Conservation (phyloP, 2,329 filamentous ascomycete species). For the Penicillium sumatraense region DNA sequence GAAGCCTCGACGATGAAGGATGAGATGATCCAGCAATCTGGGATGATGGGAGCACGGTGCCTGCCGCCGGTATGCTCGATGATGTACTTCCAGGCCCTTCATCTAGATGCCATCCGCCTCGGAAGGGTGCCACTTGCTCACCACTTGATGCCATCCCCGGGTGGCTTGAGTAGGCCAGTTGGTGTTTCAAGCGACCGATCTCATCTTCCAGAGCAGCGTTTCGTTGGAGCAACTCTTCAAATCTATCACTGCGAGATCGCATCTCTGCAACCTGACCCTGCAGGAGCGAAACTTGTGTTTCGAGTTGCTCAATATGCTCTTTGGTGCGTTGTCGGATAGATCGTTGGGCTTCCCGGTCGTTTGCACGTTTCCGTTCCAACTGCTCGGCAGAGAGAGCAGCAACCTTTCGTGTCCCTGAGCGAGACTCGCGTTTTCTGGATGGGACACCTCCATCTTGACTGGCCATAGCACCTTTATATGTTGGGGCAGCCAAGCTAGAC, state of each 20-base stretch:
- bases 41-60: constrained; percentile 25
- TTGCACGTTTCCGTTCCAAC: constrained; percentile 63
- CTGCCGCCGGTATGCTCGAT: constrained; percentile 16
- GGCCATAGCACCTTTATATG: constrained; percentile 22
- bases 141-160: constrained; percentile 23
- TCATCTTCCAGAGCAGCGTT: constrained; percentile 61
- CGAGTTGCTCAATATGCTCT: constrained; percentile 63
- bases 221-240: constrained; percentile 56
- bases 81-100: constrained; percentile 20
- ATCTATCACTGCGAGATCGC: constrained; percentile 54
- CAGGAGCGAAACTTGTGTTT: constrained; percentile 44
- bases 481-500: neutral
- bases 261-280: constrained; percentile 52
- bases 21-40: constrained; percentile 28
- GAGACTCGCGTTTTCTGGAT: constrained; percentile 47
- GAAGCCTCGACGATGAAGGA: constrained; percentile 19
- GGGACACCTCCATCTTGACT: constrained; percentile 27
- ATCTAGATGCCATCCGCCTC: constrained; percentile 23
- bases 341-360: constrained; percentile 64
- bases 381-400: constrained; percentile 62
- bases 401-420: constrained; percentile 62
- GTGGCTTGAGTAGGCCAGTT: constrained; percentile 44
- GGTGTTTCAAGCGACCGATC: constrained; percentile 56
- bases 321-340: constrained; percentile 64
- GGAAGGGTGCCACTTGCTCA: constrained; percentile 14